Base-by-base conservation (phyloP, 2,329 filamentous ascomycete species). In the Xylaria sp. region DNA sequence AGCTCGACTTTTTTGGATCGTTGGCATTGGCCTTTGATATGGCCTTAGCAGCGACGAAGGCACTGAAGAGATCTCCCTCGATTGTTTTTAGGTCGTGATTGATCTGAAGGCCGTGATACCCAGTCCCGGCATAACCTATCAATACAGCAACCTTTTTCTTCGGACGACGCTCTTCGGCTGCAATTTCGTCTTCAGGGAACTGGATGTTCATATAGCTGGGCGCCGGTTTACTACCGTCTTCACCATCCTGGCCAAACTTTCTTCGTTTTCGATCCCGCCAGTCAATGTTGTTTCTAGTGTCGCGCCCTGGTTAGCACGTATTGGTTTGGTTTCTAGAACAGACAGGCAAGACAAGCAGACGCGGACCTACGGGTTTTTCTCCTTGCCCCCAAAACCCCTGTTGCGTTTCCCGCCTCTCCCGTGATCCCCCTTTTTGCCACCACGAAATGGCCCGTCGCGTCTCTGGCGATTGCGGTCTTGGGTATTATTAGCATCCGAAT, bases 51-150 rank as follows among this genome's bases (percentile, higher is more conserved):
- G 88, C 87, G 65, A 99, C 90, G 70, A 99, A 94, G 2, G 95
- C 95, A 33, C 88, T 87, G 79, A 99, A 99, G 2, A 99, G 82
- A 71, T 99, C 95, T 45, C 94, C 92, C 79, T 99, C 95, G 67
- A 99, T 98, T 0, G 94, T 99, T 80, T 93, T 94, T 74, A 97
- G 89, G 67, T 88, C 80, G 71, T 83, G 83, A 76, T 89, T 89
- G 74, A 99, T 91, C 79, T 99, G 95, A 89, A 99, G 96, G 72
- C 95, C 95, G 79, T 92, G 94, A 82, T 99, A 99, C 15, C 95
- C 95, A 9, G 92, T 97, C 52, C 95, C 95, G 5, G 94, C 93
- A 77, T 99, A 99, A 15, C 95, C 95, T 70, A 99, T 89, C 82
- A 98, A 82, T 33, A 99, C 93, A 42, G 94, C 95, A 52, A 97